These are phyloP conservation scores for Passiflora organensis DNA, from an alignment of 345 rosid species.

Conservation along the genomic window DNA sequence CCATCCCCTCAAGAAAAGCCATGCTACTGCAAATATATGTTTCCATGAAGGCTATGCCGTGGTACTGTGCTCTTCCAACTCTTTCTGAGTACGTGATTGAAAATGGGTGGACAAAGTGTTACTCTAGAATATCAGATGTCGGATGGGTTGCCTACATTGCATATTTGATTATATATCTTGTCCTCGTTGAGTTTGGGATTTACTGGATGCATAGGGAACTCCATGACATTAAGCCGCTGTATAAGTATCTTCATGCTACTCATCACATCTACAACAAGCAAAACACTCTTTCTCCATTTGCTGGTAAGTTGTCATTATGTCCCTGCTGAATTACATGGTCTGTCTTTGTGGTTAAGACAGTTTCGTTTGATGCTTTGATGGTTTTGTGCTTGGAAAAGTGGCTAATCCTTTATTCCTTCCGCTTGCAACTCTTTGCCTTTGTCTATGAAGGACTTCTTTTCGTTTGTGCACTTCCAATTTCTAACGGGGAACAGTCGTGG, in stretches of 20 bases:
- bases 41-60: conserved; percentile 94
- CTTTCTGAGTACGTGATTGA: conserved; percentile 79
- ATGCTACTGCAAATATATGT: conserved; percentile 86
- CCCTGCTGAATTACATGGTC: too few relatives aligned
- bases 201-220: conserved; percentile 94
- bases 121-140: conserved; percentile 42
- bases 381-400: too few relatives aligned
- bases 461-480: not conserved
- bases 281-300: conserved; percentile 91
- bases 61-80: conserved; percentile 78
- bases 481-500: not conserved
- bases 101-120: conserved; percentile 88
- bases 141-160: conserved; percentile 51
- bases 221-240: conserved; percentile 89
- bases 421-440: too few relatives aligned
- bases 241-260: conserved; percentile 81
- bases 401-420: too few relatives aligned
- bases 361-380: not conserved
- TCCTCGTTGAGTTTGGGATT: conserved; percentile 79
- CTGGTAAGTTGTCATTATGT: conserved; percentile 54
- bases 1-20: conserved; percentile 75
- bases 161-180: conserved; percentile 50
- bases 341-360: not conserved
- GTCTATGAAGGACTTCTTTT: too few relatives aligned
- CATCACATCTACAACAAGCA: conserved; percentile 98